Percentiles rank a stretch among this genome's conserved stretches.
Evolutionary conservation across 441 rosid species (phyloP).

Genomic region (Adansonia gregorii): DNA sequence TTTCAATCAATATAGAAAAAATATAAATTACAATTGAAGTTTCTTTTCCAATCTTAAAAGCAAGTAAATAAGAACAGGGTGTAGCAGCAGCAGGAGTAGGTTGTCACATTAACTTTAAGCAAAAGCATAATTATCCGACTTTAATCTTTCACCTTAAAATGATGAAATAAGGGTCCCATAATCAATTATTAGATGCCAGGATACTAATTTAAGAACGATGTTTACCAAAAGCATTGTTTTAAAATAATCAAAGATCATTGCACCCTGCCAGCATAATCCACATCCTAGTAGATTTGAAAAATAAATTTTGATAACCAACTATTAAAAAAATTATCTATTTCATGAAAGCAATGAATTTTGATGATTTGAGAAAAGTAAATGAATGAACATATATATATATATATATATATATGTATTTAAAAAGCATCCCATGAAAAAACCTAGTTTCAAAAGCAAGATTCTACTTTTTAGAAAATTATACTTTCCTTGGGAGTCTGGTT

Average conservation of each 20-base stretch:
- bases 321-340: not conserved
- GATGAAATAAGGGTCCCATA: not conserved
- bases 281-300: not conserved
- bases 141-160: not conserved
- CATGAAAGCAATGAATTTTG: not conserved
- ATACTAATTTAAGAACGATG: not conserved
- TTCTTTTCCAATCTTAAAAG: constrained; percentile 12
- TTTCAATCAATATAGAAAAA: not conserved
- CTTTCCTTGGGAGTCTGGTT: not conserved
- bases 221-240: not conserved
- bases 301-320: too few species aligned
- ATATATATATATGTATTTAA: too few species aligned
- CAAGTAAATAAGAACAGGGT: not conserved
- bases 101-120: constrained; percentile 4
- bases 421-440: constrained; percentile 6
- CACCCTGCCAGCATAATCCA: not conserved
- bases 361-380: not conserved
- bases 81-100: not conserved
- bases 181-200: constrained; percentile 4
- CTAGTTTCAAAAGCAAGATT: constrained; percentile 9
- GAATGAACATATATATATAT: too few species aligned
- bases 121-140: not conserved
- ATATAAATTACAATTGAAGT: not conserved
- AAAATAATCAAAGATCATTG: not conserved
- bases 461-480: not conserved